These are phyloP conservation scores for Hypomontagnella submonticulosa DNA, from an alignment of 495 filamentous ascomycete species.

Conservation along the genomic window DNA sequence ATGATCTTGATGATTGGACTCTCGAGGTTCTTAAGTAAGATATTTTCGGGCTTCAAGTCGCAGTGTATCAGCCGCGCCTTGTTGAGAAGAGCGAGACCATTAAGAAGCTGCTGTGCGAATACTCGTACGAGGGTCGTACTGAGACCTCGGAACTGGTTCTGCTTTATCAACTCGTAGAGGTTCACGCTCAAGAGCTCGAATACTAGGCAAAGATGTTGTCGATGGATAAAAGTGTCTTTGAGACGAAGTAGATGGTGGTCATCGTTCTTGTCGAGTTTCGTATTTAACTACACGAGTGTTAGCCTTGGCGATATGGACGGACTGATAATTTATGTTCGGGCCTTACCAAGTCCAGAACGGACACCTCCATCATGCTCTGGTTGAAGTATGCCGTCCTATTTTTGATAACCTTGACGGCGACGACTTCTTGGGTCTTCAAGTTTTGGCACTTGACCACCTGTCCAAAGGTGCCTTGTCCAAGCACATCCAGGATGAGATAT, in stretches of 20 bases:
- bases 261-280: constrained; percentile 98
- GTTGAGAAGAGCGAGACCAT: constrained; percentile 90
- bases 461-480: constrained; percentile 99
- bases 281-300: constrained; percentile 77
- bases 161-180: constrained; percentile 98
- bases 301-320: background rate
- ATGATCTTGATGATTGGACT: constrained; percentile 99
- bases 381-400: constrained; percentile 99
- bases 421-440: constrained; percentile 95
- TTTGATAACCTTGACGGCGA: constrained; percentile 99
- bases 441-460: constrained; percentile 99
- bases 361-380: constrained; percentile 99
- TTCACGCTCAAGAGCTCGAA: constrained; percentile 99
- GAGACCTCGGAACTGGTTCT: constrained; percentile 97
- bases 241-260: constrained; percentile 96
- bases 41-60: constrained; percentile 98
- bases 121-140: constrained; percentile 98
- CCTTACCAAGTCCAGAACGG: constrained; percentile 91
- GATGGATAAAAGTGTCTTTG: constrained; percentile 98
- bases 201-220: constrained; percentile 96
- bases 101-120: constrained; percentile 96
- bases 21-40: constrained; percentile 96
- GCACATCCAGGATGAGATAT: constrained; percentile 96
- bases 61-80: constrained; percentile 98
- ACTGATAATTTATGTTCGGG: background rate